phyloP scores from a whole-genome alignment of 2,329 filamentous ascomycete species.

The Cytospora chrysosperma region DNA sequence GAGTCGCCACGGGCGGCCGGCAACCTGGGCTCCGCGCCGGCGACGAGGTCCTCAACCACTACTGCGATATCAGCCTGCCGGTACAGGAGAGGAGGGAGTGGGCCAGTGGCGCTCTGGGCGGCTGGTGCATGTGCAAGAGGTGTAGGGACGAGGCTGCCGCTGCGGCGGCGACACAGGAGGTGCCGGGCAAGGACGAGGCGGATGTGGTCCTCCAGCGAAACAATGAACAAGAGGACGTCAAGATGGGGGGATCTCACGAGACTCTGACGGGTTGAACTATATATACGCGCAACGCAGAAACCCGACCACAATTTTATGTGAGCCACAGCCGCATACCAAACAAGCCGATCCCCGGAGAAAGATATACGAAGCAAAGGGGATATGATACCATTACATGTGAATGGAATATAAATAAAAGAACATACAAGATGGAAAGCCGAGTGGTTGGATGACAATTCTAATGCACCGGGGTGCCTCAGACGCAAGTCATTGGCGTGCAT shows the following conservation, averaged over 20 bases:
- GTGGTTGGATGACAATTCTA: background rate
- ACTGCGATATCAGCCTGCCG: slow-evolving; percentile 79
- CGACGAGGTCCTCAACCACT: slow-evolving; percentile 84
- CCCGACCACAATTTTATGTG: background rate
- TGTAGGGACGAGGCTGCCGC: slow-evolving; percentile 68
- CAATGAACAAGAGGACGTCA: background rate
- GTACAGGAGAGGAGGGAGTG: slow-evolving; percentile 84
- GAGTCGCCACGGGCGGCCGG: slow-evolving; percentile 50
- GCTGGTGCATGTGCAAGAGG: slow-evolving; percentile 81
- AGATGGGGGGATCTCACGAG: background rate
- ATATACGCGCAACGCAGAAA: background rate
- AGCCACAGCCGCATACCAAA: background rate
- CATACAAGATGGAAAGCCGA: background rate
- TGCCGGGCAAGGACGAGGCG: background rate
- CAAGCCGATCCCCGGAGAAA: slow-evolving; percentile 1
- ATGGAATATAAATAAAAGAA: background rate
- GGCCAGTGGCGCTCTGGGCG: slow-evolving; percentile 83
- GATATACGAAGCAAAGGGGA: slow-evolving; percentile 9
- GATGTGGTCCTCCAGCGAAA: background rate
- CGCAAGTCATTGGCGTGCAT: background rate
- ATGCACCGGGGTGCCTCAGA: background rate
- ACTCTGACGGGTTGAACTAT: background rate
- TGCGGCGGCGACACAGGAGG: background rate
- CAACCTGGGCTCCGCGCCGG: slow-evolving; percentile 68
- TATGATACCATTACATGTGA: slow-evolving; percentile 1